phyloP scores from a whole-genome alignment of 441 rosid species.

The Lagerstroemia fauriei region DNA sequence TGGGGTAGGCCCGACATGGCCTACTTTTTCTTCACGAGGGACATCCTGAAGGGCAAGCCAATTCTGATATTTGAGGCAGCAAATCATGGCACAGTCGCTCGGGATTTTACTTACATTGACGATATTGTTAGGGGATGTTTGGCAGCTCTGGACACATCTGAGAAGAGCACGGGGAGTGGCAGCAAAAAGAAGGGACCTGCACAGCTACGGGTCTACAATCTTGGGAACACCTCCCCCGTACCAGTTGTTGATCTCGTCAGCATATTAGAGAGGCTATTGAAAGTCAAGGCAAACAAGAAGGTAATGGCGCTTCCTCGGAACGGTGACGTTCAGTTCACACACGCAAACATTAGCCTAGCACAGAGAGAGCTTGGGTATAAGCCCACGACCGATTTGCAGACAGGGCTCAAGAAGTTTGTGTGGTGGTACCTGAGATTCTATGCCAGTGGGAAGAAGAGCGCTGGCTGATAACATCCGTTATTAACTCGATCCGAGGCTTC shows the following conservation, averaged over 20 bases:
- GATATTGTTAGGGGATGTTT: constrained; percentile 94
- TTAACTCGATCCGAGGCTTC: constrained; percentile 35
- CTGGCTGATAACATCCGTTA: constrained; percentile 42
- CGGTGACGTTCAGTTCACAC: constrained; percentile 91
- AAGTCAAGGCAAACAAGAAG: constrained; percentile 80
- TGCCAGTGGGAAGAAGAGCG: constrained; percentile 61
- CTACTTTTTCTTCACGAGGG: constrained; percentile 91
- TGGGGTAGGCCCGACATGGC: constrained; percentile 99
- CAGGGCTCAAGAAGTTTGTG: constrained; percentile 91
- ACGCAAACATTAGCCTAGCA: constrained; percentile 89
- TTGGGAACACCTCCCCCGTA: constrained; percentile 94
- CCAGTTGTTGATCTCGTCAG: constrained; percentile 81
- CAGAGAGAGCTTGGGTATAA: constrained; percentile 78
- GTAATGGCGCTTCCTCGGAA: constrained; percentile 79
- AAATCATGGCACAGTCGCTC: constrained; percentile 77
- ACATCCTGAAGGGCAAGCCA: constrained; percentile 75
- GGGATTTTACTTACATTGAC: constrained; percentile 95
- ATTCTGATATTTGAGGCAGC: constrained; percentile 76
- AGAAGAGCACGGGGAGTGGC: constrained; percentile 92
- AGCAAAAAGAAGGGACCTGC: constrained; percentile 92
- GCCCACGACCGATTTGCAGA: constrained; percentile 84
- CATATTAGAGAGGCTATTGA: constrained; percentile 78
- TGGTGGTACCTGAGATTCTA: constrained; percentile 86
- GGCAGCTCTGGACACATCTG: constrained; percentile 81
- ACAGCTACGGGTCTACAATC: constrained; percentile 81